Base-by-base conservation (phyloP, 495 filamentous ascomycete species). In the Xylaria cubensis region DNA sequence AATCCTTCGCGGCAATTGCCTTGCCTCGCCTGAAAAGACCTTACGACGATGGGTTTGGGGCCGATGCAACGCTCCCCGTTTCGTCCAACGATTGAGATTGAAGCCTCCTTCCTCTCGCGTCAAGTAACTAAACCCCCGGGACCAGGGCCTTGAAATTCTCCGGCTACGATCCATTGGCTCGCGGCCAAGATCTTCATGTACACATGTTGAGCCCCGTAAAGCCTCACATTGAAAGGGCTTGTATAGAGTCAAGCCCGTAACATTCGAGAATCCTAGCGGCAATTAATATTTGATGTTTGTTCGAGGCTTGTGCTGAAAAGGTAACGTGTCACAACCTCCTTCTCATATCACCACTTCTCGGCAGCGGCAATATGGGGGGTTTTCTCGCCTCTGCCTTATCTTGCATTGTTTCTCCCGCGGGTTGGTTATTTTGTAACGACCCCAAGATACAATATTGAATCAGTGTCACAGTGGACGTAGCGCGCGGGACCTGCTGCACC, bases 1-100 rank as follows among this genome's bases (percentile, higher is more conserved):
- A 70, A 70, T 64, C 58, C 58, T 64, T 44, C 59, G 56, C 68
- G 68, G 68, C 58, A 67, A 41, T 67, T 42, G 34, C 65, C 65
- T 67, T 15, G 32, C 65, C 50, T 65, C 63, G 63, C 63, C 63
- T 65, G 61, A 64, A 64, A 39, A 3, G 12, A 61, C 58, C 32
- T 41, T 51, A 48, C 19, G 46, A 53, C 46, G 64, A 53, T 32
- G 46, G 64, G 34, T 55, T 39, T 67, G 36, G 65, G n/a, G 36
- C 10, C 65, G 50, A 67, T 67, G 65, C 50, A 55, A 67, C 65
- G 34, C 65, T 67, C 48, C 48, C 50, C 2, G 48, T 67, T 36
- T 67, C 65, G 65, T 41, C 50, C 34, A 48, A 67, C 65, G 34
- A 67, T 56, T 56, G 21, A 50, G 44, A 51, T 32, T 32, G 19